phyloP scores from a whole-genome alignment of 768 basidiomycete species.

The Pleurotus ostreatus region DNA sequence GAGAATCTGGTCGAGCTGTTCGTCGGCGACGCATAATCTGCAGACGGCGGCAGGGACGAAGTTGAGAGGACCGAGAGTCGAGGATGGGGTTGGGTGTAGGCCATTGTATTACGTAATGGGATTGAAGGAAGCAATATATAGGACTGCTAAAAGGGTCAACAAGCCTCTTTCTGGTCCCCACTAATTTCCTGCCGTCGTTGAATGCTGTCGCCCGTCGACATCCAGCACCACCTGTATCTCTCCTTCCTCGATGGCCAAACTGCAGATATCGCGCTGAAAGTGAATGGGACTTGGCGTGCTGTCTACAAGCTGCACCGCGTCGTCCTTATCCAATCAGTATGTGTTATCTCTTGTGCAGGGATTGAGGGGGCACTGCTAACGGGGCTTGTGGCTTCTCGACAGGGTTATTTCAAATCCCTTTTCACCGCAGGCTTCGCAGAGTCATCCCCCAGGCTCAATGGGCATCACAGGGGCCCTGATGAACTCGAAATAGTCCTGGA shows the following conservation, averaged over 20 bases:
- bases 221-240: conserved; percentile 74
- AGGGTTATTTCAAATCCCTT: conserved; percentile 87
- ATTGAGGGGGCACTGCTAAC: neutral
- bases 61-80: conserved; percentile 67
- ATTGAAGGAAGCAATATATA: neutral
- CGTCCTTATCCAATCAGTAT: conserved; percentile 83
- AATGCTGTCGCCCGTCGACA: conserved; percentile 44
- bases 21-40: conserved; percentile 53
- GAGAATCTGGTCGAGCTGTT: conserved; percentile 68
- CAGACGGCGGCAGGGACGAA: conserved; percentile 46
- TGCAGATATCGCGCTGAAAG: conserved; percentile 72
- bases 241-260: conserved; percentile 70
- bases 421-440: conserved; percentile 81
- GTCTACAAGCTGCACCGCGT: conserved; percentile 80
- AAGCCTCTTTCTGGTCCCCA: no score
- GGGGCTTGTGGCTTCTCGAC: conserved; percentile 11
- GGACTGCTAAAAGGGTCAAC: neutral
- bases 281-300: conserved; percentile 63
- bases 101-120: conserved; percentile 24
- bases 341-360: conserved; percentile 19
- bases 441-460: conserved; percentile 33
- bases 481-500: conserved; percentile 73
- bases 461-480: conserved; percentile 30
- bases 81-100: conserved; percentile 60
- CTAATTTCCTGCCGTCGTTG: conserved; percentile 15